phyloP scores from a whole-genome alignment of 495 filamentous ascomycete genomes.

The Penicillium chermesinum region DNA sequence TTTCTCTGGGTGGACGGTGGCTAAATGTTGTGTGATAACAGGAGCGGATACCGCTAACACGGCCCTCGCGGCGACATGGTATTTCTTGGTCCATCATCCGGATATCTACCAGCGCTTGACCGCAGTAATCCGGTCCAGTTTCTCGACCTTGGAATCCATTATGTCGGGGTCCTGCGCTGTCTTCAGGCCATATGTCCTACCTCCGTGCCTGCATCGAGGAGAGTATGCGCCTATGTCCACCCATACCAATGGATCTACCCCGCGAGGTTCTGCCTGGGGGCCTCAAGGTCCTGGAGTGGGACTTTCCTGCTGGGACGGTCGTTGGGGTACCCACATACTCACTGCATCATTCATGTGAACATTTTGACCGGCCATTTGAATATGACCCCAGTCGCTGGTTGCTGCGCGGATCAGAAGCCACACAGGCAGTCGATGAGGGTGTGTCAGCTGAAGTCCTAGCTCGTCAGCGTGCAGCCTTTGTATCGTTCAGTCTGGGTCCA shows the following conservation, averaged over 20 bases:
- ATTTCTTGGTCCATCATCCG: neutral
- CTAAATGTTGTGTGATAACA: too few species aligned
- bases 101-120: too few species aligned
- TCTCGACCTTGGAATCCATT: too few species aligned
- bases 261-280: neutral
- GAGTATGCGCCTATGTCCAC: neutral
- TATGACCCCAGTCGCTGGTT: constrained; percentile 34
- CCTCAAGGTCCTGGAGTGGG: neutral
- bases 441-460: too few species aligned
- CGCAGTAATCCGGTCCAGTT: too few species aligned
- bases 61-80: neutral
- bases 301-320: constrained; percentile 28
- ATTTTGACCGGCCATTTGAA: constrained; percentile 23
- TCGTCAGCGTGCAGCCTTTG: too few species aligned
- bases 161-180: too few species aligned
- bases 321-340: constrained; percentile 27
- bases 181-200: too few species aligned
- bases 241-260: neutral
- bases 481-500: constrained; percentile 53
- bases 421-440: too few species aligned
- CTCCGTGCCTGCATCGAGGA: neutral
- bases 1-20: too few species aligned
- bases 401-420: constrained; percentile 4
- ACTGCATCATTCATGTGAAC: constrained; percentile 21
- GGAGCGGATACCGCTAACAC: neutral